Evolutionary conservation across 768 basidiomycete species (phyloP).

Genomic region (Suillus subalutaceus): DNA sequence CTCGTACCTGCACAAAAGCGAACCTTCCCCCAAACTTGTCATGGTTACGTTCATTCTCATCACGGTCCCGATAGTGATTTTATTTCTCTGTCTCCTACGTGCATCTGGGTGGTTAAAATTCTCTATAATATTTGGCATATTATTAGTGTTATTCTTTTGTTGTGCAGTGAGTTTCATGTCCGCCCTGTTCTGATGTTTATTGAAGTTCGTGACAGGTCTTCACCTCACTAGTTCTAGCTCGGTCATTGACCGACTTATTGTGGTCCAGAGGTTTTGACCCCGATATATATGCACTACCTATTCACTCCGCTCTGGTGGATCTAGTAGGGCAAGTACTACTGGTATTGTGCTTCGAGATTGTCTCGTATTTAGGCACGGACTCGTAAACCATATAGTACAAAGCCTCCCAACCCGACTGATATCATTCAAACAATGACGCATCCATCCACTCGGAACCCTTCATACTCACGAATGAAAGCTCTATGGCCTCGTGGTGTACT

Average conservation of each 20-base stretch:
- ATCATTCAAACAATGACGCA: neutral
- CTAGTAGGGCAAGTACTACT: conserved; percentile 81
- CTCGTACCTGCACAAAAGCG: conserved; percentile 15
- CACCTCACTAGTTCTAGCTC: conserved; percentile 70
- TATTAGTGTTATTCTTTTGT: conserved; percentile 74
- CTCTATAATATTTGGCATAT: conserved; percentile 63
- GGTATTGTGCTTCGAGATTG: conserved; percentile 73
- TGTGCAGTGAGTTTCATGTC: conserved; percentile 60
- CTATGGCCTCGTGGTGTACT: neutral
- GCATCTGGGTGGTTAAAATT: conserved; percentile 78
- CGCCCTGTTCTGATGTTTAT: conserved; percentile 2
- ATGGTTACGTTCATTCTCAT: conserved; percentile 72
- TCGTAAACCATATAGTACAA: conserved; percentile 9
- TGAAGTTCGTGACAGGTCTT: conserved; percentile 52
- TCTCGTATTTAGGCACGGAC: conserved; percentile 44
- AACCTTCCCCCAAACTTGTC: conserved; percentile 50
- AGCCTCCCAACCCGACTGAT: neutral
- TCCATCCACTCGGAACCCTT: neutral
- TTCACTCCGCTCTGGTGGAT: conserved; percentile 89
- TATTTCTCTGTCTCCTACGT: conserved; percentile 70
- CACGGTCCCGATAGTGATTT: conserved; percentile 75
- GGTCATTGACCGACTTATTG: conserved; percentile 67
- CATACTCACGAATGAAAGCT: neutral
- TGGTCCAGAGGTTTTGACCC: conserved; percentile 84
- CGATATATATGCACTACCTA: conserved; percentile 91